Base-by-base conservation (phyloP, 441 rosid genomes). In the Gossypium trilobum region DNA sequence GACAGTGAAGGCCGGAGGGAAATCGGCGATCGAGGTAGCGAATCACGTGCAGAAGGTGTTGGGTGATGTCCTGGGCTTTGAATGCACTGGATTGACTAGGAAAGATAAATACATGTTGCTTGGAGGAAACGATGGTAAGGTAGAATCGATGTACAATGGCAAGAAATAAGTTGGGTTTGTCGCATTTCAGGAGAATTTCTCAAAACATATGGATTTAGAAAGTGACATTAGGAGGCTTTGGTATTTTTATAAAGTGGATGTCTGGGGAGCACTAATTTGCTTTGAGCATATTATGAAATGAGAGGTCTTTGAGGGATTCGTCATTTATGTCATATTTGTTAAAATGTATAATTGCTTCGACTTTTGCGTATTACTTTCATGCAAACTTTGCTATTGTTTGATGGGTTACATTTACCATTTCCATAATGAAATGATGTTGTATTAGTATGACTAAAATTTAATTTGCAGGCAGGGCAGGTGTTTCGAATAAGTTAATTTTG, bases 41-140 rank as follows among this genome's bases (percentile, higher is more conserved):
- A 95, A 92, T 75, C 85, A 91, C 54, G 95, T 95, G 82, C 99
- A 95, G 88, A 88, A 86, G 78, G 91, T 87, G 75, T 65, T 95
- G 64, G 90, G 93, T 27, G 85, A 82, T 33, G 88, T 83, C 48
- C 77, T 92, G 68, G 97, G 99, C 20, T 92, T 92, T 33, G 93
- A 95, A 75, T 71, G 92, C 77, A 92, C 97, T 19, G 83, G 81
- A 14, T 79, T 95, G 67, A 95, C 99, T 0, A 84, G 97, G 82
- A 95, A 95, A 78, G 97, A 94, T 56, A 95, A 95, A 87, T 95
- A 95, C 51, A 1, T 88, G 83, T 76, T 90, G 88, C 91, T 95
- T 1, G 99, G 97, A 48, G 97, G 95, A 50, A 95, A 92, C 54
- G 97, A 95, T 61, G 97, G 99, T 6, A 95, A 87, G 83, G 97